Evolutionary conservation across 192 early-diverging fungal genomes (phyloP).

Genomic region (Coemansia sp.): DNA sequence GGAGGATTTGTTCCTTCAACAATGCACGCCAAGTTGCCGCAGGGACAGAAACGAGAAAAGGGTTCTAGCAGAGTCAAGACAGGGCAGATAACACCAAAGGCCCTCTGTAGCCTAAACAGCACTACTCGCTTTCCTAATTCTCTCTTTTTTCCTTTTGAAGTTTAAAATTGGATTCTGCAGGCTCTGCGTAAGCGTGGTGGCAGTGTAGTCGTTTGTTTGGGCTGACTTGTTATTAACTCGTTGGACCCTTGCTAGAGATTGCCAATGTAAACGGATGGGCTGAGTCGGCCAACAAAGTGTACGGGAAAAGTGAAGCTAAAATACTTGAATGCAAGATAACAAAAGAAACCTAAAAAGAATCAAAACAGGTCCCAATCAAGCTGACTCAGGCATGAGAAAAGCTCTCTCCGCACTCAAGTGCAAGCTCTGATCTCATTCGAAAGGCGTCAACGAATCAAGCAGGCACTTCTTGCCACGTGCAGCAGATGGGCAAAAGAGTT

Average conservation of each 20-base stretch:
- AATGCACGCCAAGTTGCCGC: neutral
- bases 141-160: neutral
- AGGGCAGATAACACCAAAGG: neutral
- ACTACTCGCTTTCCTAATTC: neutral
- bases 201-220: neutral
- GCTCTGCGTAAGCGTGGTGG: neutral
- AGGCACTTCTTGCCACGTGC: too few species aligned
- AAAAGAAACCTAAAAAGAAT: too few species aligned
- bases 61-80: neutral
- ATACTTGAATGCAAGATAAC: too few species aligned
- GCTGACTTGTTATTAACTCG: conserved; percentile 12
- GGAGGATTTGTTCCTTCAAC: neutral
- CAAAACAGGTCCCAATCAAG: too few species aligned
- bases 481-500: too few species aligned
- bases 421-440: too few species aligned
- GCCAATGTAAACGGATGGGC: neutral
- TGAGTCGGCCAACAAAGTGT: conserved; percentile 17
- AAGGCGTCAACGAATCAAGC: too few species aligned
- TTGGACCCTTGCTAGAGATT: conserved; percentile 5
- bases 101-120: neutral
- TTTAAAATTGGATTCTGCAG: neutral
- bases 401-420: too few species aligned
- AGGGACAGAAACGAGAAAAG: neutral
- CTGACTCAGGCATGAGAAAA: too few species aligned
- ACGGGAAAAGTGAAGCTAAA: neutral